phyloP scores from a whole-genome alignment of 148 eudicot genomes.

The Persicaria maculosa region DNA sequence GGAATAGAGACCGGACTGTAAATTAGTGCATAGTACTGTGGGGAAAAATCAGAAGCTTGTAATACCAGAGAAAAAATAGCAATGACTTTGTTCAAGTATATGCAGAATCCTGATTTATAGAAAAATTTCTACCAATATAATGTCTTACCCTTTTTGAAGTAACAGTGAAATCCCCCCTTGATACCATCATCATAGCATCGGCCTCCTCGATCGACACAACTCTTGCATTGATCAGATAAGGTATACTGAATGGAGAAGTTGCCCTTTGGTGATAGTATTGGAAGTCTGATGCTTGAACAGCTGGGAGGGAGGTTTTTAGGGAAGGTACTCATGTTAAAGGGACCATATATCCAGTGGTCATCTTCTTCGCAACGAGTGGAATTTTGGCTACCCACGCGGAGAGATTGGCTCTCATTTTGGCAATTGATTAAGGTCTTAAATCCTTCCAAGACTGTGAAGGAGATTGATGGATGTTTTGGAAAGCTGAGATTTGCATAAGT shows the following conservation, averaged over 20 bases:
- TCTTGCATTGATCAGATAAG: background rate
- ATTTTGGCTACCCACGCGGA: background rate
- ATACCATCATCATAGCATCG: background rate
- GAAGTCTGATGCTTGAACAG: too few relatives aligned
- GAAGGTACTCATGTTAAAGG: background rate
- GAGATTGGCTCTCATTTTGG: background rate
- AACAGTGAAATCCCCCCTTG: background rate
- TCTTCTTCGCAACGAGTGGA: too few relatives aligned
- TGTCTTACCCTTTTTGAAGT: background rate
- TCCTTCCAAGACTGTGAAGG: background rate
- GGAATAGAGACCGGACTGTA: too few relatives aligned
- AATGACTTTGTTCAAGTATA: background rate
- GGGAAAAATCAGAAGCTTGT: background rate
- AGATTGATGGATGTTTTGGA: background rate
- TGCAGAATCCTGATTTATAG: background rate
- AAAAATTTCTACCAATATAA: background rate
- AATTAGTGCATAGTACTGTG: background rate
- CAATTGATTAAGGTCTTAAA: background rate
- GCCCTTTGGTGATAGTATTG: background rate
- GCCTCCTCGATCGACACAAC: background rate
- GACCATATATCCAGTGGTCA: background rate
- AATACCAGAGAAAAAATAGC: background rate
- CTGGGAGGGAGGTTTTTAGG: background rate
- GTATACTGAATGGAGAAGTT: background rate
- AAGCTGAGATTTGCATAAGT: background rate